Evolutionary conservation across 352 stramenopile genomes (phyloP), one percentile per base, ranked within the genome.

Genomic region (Aphanomyces stellatus): DNA sequence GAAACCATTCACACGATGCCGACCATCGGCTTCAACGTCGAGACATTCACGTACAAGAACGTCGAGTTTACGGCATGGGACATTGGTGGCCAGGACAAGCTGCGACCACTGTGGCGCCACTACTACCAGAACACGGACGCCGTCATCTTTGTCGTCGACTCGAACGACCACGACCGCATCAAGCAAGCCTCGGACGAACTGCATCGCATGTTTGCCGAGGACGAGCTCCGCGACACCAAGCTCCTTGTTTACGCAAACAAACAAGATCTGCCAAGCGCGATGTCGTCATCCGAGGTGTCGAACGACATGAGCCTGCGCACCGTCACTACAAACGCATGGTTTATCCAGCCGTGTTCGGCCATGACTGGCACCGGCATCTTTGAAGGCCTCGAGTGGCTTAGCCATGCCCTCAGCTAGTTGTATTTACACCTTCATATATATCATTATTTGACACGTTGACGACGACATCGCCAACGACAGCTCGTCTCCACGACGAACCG

Each of bases 11-110:
- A 74, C 2, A 91, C 85, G 37, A 82, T 90, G 56, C 78, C 85
- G n/a, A 96, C 90, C 19, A 82, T 96, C 40, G 85, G 87, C 19
- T 95, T 93, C 72, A 93, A 96, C 70, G 78, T 96, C 62, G 88
- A 96, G 75, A 77, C 73, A 2, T 82, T 96, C 43, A 15, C 72
- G 51, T 83, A 88, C 70, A 82, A 78, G 51, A 86, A 85, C 70
- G 74, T 90, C 55, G 76, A 77, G 53, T 91, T 96, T 62, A 90
- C 80, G 5, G 76, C 83, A 25, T 96, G 88, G 88, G 88, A 97
- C 73, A 77, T 96, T 25, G 82, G 88, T 15, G 87, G 82, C 0
- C 77, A 91, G 46, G 73, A 83, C 42, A 90, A 85, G 59, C 53
- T 96, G n/a, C 80, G 87, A 2, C 53, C 67, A 8, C 68, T 95